phyloP scores from a whole-genome alignment of 1,284 basidiomycete species.

The Boletus sp. region DNA sequence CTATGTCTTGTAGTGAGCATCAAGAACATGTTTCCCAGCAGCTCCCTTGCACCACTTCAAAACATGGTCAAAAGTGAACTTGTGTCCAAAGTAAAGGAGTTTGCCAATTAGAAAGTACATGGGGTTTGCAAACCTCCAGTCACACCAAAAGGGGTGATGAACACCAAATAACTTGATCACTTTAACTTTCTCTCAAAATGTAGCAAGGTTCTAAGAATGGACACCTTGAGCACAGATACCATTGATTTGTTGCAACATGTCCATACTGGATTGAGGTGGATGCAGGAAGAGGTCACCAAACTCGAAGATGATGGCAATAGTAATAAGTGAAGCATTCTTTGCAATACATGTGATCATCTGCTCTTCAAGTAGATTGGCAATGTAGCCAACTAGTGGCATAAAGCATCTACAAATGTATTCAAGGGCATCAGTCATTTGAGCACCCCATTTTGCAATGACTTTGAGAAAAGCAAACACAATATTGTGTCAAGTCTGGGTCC shows the following conservation, averaged over 20 bases:
- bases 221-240: too few relatives aligned
- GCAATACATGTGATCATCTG: too few relatives aligned
- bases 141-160: neutral
- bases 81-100: neutral
- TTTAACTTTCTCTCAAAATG: neutral
- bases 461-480: neutral
- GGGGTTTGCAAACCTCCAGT: neutral
- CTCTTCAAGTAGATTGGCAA: too few relatives aligned
- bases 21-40: neutral
- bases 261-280: too few relatives aligned
- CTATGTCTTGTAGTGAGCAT: neutral
- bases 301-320: too few relatives aligned
- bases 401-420: neutral
- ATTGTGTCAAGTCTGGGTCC: too few relatives aligned
- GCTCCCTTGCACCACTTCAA: slow-evolving; percentile 9
- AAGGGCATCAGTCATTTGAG: neutral
- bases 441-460: neutral
- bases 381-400: neutral
- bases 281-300: too few relatives aligned
- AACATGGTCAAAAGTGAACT: neutral
- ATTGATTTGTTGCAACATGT: too few relatives aligned
- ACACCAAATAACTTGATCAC: neutral
- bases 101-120: neutral
- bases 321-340: too few relatives aligned
- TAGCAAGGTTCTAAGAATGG: too few relatives aligned